Percentiles rank a stretch among this genome's conserved stretches.
These are phyloP conservation scores for Diatrype stigma DNA, from an alignment of 2,329 filamentous ascomycete species.

Conservation along the genomic window DNA sequence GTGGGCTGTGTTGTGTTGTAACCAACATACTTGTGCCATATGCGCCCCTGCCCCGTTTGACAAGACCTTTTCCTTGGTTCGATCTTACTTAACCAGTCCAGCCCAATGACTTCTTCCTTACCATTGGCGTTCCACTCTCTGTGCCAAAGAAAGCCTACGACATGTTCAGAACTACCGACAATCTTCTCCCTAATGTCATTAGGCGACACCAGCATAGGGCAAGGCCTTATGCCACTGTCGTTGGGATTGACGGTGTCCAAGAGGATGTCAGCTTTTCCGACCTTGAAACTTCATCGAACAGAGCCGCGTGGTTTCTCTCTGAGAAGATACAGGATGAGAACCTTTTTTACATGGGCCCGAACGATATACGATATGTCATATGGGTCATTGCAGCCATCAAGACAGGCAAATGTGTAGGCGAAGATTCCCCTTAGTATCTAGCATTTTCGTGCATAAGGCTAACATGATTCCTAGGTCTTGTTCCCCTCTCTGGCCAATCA, in stretches of 20 bases:
- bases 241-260: constrained; percentile 5
- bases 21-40: too few relatives aligned
- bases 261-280: constrained; percentile 12
- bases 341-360: constrained; percentile 12
- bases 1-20: too few relatives aligned
- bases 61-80: too few relatives aligned
- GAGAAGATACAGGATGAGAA: constrained; percentile 9
- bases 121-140: too few relatives aligned
- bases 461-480: background rate
- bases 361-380: constrained; percentile 9
- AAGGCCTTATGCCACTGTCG: constrained; percentile 8
- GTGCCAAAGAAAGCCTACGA: too few relatives aligned
- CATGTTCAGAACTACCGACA: constrained; percentile 2
- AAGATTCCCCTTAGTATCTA: too few relatives aligned
- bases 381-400: constrained; percentile 14
- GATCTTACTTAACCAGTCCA: too few relatives aligned
- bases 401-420: constrained; percentile 11
- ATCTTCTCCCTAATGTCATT: constrained; percentile 9
- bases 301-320: constrained; percentile 16
- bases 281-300: constrained; percentile 16
- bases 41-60: too few relatives aligned
- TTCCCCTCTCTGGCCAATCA: constrained; percentile 5
- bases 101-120: too few relatives aligned
- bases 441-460: background rate
- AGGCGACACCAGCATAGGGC: constrained; percentile 1